A percentile compares a stretch with the other conserved stretches of the same genome.
These are phyloP conservation scores for Phoenix roebelenii DNA, from an alignment of 176 grass and related monocot genomes.

Conservation along the genomic window DNA sequence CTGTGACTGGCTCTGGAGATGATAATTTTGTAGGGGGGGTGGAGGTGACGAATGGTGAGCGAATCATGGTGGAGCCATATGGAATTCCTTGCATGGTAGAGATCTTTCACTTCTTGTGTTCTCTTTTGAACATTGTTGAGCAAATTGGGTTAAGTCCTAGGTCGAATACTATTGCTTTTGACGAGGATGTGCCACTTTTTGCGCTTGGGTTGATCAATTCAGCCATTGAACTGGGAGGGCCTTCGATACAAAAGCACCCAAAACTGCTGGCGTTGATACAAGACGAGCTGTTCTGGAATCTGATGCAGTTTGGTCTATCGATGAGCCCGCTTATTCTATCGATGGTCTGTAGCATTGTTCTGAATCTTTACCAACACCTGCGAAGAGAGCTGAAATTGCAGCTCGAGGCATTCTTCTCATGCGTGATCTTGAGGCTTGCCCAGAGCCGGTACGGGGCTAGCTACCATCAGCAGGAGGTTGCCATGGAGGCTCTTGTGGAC, in stretches of 20 bases:
- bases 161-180: conserved; percentile 29
- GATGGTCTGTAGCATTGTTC: conserved; percentile 78
- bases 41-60: conserved; percentile 19
- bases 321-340: conserved; percentile 86
- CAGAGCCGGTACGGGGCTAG: conserved; percentile 81
- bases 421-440: conserved; percentile 84
- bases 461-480: conserved; percentile 91
- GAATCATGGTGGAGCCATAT: conserved; percentile 53
- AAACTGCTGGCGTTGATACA: conserved; percentile 69
- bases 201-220: conserved; percentile 84
- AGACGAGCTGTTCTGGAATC: conserved; percentile 87
- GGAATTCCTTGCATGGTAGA: conserved; percentile 95
- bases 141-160: conserved; percentile 39
- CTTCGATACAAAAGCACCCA: conserved; percentile 56
- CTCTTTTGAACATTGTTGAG: conserved; percentile 68
- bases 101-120: conserved; percentile 94
- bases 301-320: conserved; percentile 90
- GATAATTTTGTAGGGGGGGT: conserved; percentile 8
- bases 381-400: conserved; percentile 88
- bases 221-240: conserved; percentile 82
- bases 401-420: conserved; percentile 92
- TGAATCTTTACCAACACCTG: conserved; percentile 95
- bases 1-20: conserved; percentile 30
- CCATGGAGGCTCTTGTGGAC: conserved; percentile 94
- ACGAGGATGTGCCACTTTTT: conserved; percentile 88